Evolutionary conservation across 768 basidiomycete genomes (phyloP).

Genomic region (Termitomyces sp.): DNA sequence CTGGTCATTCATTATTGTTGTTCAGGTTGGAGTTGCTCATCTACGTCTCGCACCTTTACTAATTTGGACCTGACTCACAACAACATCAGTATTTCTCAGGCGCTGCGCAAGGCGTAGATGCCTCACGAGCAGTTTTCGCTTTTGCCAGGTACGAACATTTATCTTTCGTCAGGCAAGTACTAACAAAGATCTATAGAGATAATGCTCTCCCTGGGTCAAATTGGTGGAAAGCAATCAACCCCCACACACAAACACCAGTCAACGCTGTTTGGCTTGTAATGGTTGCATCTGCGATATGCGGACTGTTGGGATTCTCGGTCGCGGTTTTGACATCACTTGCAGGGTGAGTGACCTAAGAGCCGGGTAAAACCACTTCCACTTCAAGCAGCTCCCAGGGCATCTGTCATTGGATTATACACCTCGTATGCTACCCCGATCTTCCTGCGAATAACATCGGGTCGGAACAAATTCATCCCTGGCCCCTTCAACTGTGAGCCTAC

Average conservation of each 20-base stretch:
- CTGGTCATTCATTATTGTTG: constrained; percentile 69
- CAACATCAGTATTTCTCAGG: not conserved
- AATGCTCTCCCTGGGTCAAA: constrained; percentile 71
- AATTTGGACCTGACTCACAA: not conserved
- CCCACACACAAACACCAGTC: constrained; percentile 61
- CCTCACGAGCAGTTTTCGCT: not conserved
- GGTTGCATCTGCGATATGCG: constrained; percentile 49
- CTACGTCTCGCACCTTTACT: not conserved
- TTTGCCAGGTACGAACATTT: constrained; percentile 2
- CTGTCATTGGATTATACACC: constrained; percentile 69
- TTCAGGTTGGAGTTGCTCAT: constrained; percentile 26
- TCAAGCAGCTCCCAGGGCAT: constrained; percentile 43
- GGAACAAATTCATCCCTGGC: constrained; percentile 54
- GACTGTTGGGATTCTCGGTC: constrained; percentile 61
- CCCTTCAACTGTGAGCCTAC: not conserved
- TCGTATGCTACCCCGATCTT: constrained; percentile 69
- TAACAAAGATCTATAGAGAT: constrained; percentile 34
- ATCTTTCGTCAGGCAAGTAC: no score
- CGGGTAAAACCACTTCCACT: not conserved
- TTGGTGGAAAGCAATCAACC: constrained; percentile 65
- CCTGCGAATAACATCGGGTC: constrained; percentile 66
- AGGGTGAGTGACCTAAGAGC: not conserved
- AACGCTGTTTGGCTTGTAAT: constrained; percentile 79
- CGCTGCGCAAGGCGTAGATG: not conserved
- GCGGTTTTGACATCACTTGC: constrained; percentile 54